These are phyloP conservation scores for Cytospora paraplurivora DNA, from an alignment of 2,329 filamentous ascomycete species.

Conservation along the genomic window DNA sequence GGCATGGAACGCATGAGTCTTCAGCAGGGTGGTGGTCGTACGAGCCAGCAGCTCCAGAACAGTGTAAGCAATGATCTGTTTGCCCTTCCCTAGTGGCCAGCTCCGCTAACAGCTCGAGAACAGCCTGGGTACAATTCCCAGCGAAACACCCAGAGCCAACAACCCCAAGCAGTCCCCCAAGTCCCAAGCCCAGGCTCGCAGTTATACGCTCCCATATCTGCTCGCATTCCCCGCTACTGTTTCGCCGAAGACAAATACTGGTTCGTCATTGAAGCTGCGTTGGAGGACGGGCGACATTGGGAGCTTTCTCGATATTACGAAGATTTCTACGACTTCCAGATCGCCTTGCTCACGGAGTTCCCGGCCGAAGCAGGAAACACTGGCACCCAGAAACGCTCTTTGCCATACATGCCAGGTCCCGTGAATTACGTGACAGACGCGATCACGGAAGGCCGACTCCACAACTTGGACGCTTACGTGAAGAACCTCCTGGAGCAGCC, in stretches of 20 bases:
- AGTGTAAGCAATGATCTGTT: slow-evolving; percentile 46
- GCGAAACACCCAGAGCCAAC: slow-evolving; percentile 39
- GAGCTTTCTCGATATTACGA: slow-evolving; percentile 94
- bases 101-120: slow-evolving; percentile 36
- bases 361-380: slow-evolving; percentile 90
- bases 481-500: slow-evolving; percentile 86
- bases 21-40: slow-evolving; percentile 52
- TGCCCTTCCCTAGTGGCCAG: neutral
- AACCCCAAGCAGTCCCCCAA: slow-evolving; percentile 37
- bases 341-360: slow-evolving; percentile 88
- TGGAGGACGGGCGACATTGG: slow-evolving; percentile 91
- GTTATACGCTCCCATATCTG: slow-evolving; percentile 75
- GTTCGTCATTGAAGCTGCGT: slow-evolving; percentile 91
- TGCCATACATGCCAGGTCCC: slow-evolving; percentile 97
- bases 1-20: slow-evolving; percentile 81
- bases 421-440: slow-evolving; percentile 98
- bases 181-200: slow-evolving; percentile 50
- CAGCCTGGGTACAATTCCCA: slow-evolving; percentile 39
- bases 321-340: slow-evolving; percentile 99
- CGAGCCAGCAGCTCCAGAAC: slow-evolving; percentile 45
- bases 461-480: slow-evolving; percentile 94
- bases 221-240: slow-evolving; percentile 88
- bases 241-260: slow-evolving; percentile 98
- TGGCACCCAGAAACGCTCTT: slow-evolving; percentile 72
- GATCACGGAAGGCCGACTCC: slow-evolving; percentile 88